Evolutionary conservation across 768 basidiomycete genomes (phyloP), one percentile per base, ranked within the genome.

Genomic region (Gymnopilus junonius): DNA sequence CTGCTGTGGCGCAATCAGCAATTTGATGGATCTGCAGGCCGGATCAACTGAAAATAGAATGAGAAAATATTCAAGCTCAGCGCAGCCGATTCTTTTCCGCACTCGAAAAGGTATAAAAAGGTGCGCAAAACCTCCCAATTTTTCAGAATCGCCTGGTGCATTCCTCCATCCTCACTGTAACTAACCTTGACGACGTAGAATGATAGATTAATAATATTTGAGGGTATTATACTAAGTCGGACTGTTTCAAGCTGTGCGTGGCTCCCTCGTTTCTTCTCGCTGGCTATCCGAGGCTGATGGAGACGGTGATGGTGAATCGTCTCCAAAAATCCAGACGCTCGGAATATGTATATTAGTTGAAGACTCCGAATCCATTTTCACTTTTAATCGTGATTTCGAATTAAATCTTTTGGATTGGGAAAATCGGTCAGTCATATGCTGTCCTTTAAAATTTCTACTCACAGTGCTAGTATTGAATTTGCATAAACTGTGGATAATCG

Each of bases 391-490:
- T 32, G 51, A 53, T 35, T 53, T 53, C 20, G 51, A 20, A 34
- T 53, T 53, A 17, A 53, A 53, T 1, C 51, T 53, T 4, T 42
- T 20, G n/a, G n/a, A n/a, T n/a, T n/a, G n/a, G 7, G 8, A 12
- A 48, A 21, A 20, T 48, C 45, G n/a, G 4, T 48, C 45, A 48
- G 45, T 48, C n/a, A 14, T 48, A 17, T 20, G 6, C 15, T 3
- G 29, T 14, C n/a, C 3, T 4, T 7, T 5, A n/a, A 7, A 29
- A 42, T 29, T 1, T 23, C 20, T 8, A 40, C 57, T 14, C 27
- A 67, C 66, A 67, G 53, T 8, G 66, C 63, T 7, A 67, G 55
- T 10, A 67, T 64, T 8, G 66, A 67, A 17, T 67, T 67, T 10
- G 59, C 63, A 14, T 67, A 67, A 20, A 67, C 66, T 67, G 20